Evolutionary conservation across 1,139 yeast genomes (phyloP).

Genomic region (Pneumocystis jirovecii): DNA sequence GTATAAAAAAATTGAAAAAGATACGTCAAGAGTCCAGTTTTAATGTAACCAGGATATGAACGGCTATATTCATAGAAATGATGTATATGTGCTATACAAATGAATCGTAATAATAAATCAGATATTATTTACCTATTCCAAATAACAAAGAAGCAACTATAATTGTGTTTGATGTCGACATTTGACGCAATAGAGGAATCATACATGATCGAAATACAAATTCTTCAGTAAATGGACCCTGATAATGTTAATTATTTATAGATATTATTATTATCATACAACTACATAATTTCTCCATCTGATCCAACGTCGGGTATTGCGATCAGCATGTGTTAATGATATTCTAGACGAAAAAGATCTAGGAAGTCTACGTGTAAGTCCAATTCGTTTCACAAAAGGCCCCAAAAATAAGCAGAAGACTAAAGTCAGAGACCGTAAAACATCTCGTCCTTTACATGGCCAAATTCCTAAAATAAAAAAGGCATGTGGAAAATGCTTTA

Average conservation of each 20-base stretch:
- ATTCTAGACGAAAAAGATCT: neutral
- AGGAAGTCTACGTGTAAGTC: neutral
- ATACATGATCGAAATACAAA: slow-evolving; percentile 57
- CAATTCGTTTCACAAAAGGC: neutral
- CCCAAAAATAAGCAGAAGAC: neutral
- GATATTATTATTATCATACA: slow-evolving; percentile 11
- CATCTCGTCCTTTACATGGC: neutral
- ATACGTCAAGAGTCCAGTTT: slow-evolving; percentile 30
- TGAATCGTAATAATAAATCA: neutral
- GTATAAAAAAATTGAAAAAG: slow-evolving; percentile 58
- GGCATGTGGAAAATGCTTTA: neutral
- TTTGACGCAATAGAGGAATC: slow-evolving; percentile 29
- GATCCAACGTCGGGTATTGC: slow-evolving; percentile 7
- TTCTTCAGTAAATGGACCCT: slow-evolving; percentile 84
- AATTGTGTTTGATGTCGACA: slow-evolving; percentile 22
- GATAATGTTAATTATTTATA: slow-evolving; percentile 19
- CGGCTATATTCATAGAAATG: slow-evolving; percentile 50
- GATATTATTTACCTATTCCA: slow-evolving; percentile 32
- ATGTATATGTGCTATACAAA: slow-evolving; percentile 57
- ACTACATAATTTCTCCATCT: slow-evolving; percentile 13
- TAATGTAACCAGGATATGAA: slow-evolving; percentile 13
- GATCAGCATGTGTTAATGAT: neutral
- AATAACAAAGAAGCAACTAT: slow-evolving; percentile 52
- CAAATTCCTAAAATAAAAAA: neutral
- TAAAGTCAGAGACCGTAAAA: neutral